Conservation (phyloP, 2,329 filamentous ascomycete genomes). For the Pyrenophora graminea region DNA sequence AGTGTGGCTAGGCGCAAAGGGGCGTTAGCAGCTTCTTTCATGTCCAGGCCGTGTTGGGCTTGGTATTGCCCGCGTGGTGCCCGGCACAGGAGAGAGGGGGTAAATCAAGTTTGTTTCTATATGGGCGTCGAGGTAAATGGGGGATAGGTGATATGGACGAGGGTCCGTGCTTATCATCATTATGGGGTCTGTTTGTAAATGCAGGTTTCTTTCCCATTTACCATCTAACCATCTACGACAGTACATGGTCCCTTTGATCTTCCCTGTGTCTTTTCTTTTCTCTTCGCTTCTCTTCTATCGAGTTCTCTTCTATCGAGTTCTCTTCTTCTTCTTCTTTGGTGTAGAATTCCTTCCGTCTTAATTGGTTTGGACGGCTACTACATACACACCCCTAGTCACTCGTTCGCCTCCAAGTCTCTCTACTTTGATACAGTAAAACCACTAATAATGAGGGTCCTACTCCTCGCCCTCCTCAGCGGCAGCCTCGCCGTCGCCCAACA, state of each 20-base stretch:
- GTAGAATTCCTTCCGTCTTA: not conserved
- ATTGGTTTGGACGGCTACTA: not conserved
- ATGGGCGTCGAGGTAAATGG: no score
- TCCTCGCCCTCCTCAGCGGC: slow-evolving; percentile 14
- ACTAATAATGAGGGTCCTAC: slow-evolving; percentile 19
- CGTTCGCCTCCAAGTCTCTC: not conserved
- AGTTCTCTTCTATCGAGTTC: not conserved
- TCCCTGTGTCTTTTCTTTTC: not conserved
- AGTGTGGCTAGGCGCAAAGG: slow-evolving; percentile 1
- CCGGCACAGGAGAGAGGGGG: not conserved
- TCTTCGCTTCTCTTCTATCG: not conserved
- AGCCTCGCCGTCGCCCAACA: slow-evolving; percentile 24
- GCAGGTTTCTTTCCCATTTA: slow-evolving; percentile 1
- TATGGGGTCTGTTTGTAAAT: not conserved
- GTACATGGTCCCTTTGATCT: not conserved
- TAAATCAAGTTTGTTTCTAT: not conserved
- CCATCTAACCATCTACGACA: not conserved
- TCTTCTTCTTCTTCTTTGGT: not conserved
- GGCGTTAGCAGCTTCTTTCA: not conserved
- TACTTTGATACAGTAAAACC: not conserved
- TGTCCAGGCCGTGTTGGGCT: not conserved
- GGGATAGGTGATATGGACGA: not conserved
- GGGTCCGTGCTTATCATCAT: not conserved
- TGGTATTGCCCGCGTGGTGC: not conserved
- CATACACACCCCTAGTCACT: slow-evolving; percentile 4